phyloP scores from a whole-genome alignment of 441 rosid species.

The Syzygium syzygioides region DNA sequence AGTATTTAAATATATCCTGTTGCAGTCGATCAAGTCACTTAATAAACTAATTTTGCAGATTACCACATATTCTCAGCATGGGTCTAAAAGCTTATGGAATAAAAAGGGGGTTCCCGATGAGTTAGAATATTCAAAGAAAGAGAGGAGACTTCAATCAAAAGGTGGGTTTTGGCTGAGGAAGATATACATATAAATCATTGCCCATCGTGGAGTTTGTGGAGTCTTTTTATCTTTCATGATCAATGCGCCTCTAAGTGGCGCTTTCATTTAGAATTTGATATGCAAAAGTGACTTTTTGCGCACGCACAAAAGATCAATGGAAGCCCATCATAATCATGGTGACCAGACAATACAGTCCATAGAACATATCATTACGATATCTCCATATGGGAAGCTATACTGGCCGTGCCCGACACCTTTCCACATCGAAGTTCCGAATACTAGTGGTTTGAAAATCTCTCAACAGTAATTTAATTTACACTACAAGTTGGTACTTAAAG shows the following conservation, averaged over 20 bases:
- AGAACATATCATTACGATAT: not conserved
- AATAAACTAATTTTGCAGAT: not conserved
- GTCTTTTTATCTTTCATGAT: not conserved
- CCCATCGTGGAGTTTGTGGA: not conserved
- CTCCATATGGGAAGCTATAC: not conserved
- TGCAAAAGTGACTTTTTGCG: not conserved
- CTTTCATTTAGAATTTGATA: not conserved
- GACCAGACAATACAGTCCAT: not conserved
- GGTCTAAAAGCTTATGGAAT: not conserved
- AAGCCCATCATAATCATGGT: not conserved
- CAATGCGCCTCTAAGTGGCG: not conserved
- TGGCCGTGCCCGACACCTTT: not conserved
- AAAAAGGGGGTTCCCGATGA: not conserved
- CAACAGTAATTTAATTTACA: not conserved
- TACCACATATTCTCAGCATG: not conserved
- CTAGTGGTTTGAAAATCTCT: not conserved
- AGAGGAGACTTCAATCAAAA: not conserved
- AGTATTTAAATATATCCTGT: not conserved
- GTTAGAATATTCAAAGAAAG: not conserved
- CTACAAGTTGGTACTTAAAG: not conserved
- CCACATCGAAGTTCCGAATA: not conserved
- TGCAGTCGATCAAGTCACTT: not conserved
- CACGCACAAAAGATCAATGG: not conserved
- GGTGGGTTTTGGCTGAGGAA: not conserved
- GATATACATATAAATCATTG: not conserved